Percentiles rank a stretch among this genome's conserved stretches.
These are phyloP conservation scores for Daedaleopsis sinensis DNA, from an alignment of 768 basidiomycete species.

Conservation along the genomic window DNA sequence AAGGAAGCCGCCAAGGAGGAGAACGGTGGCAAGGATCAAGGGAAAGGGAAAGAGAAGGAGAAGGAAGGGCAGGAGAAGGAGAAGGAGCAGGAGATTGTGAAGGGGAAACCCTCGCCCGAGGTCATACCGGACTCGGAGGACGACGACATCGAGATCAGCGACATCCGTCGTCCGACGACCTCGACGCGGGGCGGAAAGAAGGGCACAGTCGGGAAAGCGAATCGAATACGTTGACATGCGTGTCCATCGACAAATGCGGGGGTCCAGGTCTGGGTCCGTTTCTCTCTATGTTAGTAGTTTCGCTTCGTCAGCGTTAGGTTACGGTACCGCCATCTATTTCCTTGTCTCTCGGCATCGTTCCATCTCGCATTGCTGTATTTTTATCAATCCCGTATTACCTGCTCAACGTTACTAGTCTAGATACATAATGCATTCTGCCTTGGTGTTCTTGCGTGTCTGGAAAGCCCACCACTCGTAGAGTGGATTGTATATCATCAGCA, in stretches of 20 bases:
- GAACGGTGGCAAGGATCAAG: neutral
- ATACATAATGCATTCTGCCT: no score
- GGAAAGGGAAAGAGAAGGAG: constrained; percentile 1
- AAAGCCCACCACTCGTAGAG: no score
- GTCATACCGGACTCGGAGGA: constrained; percentile 13
- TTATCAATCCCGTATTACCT: constrained; percentile 1
- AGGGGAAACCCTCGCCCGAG: neutral
- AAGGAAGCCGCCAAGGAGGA: constrained; percentile 35
- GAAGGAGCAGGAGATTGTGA: neutral
- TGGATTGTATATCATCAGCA: no score
- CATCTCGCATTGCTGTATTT: constrained; percentile 15
- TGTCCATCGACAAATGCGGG: neutral
- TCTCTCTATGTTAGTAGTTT: constrained; percentile 10
- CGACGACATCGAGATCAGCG: constrained; percentile 33
- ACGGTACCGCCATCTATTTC: neutral
- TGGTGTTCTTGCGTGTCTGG: no score
- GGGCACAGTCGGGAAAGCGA: neutral
- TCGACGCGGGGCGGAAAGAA: constrained; percentile 6
- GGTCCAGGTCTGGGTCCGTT: neutral
- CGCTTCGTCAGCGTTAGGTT: neutral
- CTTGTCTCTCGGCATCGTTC: neutral
- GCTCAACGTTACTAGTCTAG: neutral
- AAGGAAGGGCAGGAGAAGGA: neutral
- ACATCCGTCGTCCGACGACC: neutral
- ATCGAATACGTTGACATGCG: neutral